Conservation (phyloP, 2,329 filamentous ascomycete species). For the Piedraia hortae region DNA sequence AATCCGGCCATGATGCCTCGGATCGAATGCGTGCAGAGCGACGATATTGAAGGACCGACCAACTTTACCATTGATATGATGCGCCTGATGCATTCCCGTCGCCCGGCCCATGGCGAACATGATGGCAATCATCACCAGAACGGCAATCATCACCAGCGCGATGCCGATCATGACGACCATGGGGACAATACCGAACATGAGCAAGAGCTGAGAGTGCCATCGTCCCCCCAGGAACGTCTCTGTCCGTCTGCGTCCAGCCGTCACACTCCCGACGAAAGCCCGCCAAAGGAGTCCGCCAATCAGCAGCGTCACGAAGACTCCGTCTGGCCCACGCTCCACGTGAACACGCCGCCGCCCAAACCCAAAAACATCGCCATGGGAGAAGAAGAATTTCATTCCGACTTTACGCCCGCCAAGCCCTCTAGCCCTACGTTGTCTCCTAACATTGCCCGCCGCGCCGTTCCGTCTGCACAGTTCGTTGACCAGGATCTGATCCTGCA, state of each 20-base stretch:
- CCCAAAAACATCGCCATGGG: too few species aligned
- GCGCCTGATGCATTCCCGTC: constrained; percentile 9
- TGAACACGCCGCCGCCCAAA: too few species aligned
- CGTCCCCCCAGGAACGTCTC: too few species aligned
- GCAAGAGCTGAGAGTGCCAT: constrained; percentile 1
- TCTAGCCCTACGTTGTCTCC: constrained; percentile 11
- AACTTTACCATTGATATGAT: constrained; percentile 14
- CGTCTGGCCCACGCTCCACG: too few species aligned
- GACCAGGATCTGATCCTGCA: constrained; percentile 3
- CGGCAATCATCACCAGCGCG: constrained; percentile 2
- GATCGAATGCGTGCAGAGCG: constrained; percentile 9
- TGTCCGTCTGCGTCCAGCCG: constrained; percentile 6
- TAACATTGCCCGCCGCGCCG: constrained; percentile 4
- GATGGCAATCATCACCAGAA: constrained; percentile 1
- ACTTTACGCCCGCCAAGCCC: constrained; percentile 10
- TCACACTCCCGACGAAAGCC: constrained; percentile 8
- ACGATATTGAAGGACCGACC: constrained; percentile 14
- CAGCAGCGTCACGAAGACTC: too few species aligned
- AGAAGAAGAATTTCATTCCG: constrained; percentile 13
- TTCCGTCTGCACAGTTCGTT: constrained; percentile 2
- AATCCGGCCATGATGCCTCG: constrained; percentile 5
- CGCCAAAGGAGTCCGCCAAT: constrained; percentile 7
- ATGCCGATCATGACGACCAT: constrained; percentile 1
- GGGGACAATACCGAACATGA: constrained; percentile 1
- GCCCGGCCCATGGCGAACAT: not conserved